These are phyloP conservation scores for Breviolum minutum DNA, from an alignment of 73 alveolate genomes.

Conservation along the genomic window DNA sequence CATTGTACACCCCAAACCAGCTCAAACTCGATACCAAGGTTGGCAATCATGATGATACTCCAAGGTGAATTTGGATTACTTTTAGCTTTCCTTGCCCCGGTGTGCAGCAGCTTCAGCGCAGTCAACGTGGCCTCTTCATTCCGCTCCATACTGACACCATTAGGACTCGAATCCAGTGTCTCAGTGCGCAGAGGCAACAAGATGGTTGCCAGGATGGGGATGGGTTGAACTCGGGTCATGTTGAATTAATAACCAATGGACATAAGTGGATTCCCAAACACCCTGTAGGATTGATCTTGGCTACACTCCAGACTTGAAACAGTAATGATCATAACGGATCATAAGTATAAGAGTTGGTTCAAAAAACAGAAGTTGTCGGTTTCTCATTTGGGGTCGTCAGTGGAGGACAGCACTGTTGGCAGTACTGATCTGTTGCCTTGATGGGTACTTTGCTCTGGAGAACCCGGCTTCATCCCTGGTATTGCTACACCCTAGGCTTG, in stretches of 20 bases:
- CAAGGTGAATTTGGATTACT: background rate
- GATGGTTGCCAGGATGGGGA: background rate
- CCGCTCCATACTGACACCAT: background rate
- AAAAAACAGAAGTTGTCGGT: background rate
- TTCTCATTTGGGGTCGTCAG: background rate
- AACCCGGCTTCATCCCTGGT: background rate
- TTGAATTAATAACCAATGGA: no score
- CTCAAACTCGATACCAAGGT: background rate
- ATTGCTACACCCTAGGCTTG: background rate
- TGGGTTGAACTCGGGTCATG: background rate
- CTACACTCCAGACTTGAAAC: background rate
- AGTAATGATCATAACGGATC: background rate
- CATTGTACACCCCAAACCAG: no score
- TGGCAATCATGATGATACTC: background rate
- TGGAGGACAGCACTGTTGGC: background rate
- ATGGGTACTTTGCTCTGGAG: conserved; percentile 2
- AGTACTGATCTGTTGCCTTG: background rate
- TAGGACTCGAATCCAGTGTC: background rate
- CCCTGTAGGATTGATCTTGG: background rate
- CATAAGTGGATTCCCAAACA: no score
- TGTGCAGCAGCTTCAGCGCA: background rate
- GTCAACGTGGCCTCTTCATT: background rate
- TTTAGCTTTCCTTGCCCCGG: background rate
- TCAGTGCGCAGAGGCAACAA: conserved; percentile 23
- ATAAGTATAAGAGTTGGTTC: background rate